Conservation (phyloP, 1,284 basidiomycete genomes). For the Cryptococcus sp. region DNA sequence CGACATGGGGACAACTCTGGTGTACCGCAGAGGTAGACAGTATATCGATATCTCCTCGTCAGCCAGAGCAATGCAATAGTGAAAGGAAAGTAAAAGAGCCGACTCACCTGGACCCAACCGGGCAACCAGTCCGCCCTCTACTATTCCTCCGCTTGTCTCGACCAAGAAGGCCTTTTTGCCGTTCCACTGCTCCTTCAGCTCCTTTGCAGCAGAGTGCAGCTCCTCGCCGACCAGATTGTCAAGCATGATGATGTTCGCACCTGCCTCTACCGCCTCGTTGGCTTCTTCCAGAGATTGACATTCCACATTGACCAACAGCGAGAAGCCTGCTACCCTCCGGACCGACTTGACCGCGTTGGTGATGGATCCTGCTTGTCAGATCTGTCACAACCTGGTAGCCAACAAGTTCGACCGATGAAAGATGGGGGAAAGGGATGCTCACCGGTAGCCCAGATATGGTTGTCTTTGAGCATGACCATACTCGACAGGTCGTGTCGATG, state of each 20-base stretch:
- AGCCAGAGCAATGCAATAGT: no score
- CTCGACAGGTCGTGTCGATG: slow-evolving; percentile 95
- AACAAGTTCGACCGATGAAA: no score
- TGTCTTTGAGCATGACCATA: slow-evolving; percentile 99
- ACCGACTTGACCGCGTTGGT: slow-evolving; percentile 79
- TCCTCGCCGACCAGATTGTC: slow-evolving; percentile 84
- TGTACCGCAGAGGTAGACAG: slow-evolving; percentile 88
- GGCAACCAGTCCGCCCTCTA: slow-evolving; percentile 59
- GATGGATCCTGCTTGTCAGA: slow-evolving; percentile 63
- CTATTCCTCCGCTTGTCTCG: slow-evolving; percentile 89
- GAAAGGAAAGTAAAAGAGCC: not conserved
- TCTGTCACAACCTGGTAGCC: no score
- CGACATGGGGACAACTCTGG: slow-evolving; percentile 80
- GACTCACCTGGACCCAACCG: slow-evolving; percentile 34
- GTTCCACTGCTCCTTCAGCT: slow-evolving; percentile 57
- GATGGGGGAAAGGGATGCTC: no score
- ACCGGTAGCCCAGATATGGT: slow-evolving; percentile 97
- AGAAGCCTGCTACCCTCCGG: slow-evolving; percentile 85
- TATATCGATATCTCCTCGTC: slow-evolving; percentile 74
- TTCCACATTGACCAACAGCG: slow-evolving; percentile 88
- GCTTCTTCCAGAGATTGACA: slow-evolving; percentile 84
- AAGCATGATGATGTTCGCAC: slow-evolving; percentile 96
- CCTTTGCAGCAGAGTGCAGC: slow-evolving; percentile 61
- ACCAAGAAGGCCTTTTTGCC: slow-evolving; percentile 73
- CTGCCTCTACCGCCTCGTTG: slow-evolving; percentile 90